Evolutionary conservation across 495 filamentous ascomycete genomes (phyloP).

Genomic region (Oidiodendron maius): DNA sequence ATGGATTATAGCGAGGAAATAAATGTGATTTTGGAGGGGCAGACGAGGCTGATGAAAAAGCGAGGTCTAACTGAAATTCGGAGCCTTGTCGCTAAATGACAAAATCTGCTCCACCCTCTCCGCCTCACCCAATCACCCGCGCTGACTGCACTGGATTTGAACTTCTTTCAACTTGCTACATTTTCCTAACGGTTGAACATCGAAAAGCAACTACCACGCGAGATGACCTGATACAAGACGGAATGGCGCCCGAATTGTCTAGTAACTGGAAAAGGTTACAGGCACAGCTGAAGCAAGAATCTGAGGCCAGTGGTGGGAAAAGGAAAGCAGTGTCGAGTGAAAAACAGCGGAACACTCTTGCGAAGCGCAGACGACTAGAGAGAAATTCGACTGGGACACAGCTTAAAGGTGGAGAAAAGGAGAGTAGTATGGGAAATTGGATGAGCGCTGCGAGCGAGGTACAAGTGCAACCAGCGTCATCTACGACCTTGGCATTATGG

Average conservation of each 20-base stretch:
- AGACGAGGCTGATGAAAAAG: constrained; percentile 12
- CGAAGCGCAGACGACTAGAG: constrained; percentile 21
- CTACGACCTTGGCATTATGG: constrained; percentile 33
- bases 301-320: constrained; percentile 26
- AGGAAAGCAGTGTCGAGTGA: constrained; percentile 20
- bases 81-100: constrained; percentile 5
- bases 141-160: too few relatives aligned
- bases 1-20: constrained; percentile 6
- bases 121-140: too few relatives aligned
- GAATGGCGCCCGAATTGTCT: constrained; percentile 34
- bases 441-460: constrained; percentile 1
- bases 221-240: constrained; percentile 8
- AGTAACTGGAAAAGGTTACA: constrained; percentile 76
- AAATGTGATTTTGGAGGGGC: constrained; percentile 17
- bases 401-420: constrained; percentile 7
- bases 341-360: constrained; percentile 18
- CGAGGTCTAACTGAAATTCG: constrained; percentile 2
- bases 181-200: too few relatives aligned
- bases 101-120: too few relatives aligned
- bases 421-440: constrained; percentile 13
- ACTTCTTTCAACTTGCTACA: too few relatives aligned
- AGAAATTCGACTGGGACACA: constrained; percentile 13
- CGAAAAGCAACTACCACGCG: neutral
- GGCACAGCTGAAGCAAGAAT: constrained; percentile 52
- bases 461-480: constrained; percentile 10